phyloP scores from a whole-genome alignment of 2,329 filamentous ascomycete genomes.

The Pseudofabraea citricarpa region DNA sequence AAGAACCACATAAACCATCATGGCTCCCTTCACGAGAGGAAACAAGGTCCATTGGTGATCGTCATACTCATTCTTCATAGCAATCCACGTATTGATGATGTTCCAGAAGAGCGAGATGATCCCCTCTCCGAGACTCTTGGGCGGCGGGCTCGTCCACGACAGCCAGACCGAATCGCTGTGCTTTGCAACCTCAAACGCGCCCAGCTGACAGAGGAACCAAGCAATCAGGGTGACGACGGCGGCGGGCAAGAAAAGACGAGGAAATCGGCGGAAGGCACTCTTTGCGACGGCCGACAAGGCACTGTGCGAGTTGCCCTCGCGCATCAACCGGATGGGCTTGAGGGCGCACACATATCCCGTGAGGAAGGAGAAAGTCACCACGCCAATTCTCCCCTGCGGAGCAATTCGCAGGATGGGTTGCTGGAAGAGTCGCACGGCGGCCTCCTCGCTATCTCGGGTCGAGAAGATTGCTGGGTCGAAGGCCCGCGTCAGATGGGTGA shows the following conservation, averaged over 20 bases:
- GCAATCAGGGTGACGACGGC: constrained; percentile 44
- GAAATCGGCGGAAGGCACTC: constrained; percentile 49
- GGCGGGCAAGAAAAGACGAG: constrained; percentile 50
- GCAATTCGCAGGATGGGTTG: constrained; percentile 50
- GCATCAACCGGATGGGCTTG: constrained; percentile 49
- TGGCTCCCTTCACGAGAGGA: constrained; percentile 44
- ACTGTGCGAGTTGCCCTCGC: constrained; percentile 44
- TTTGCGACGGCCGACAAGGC: constrained; percentile 48
- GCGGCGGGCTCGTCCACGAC: constrained; percentile 37
- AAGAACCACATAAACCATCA: constrained; percentile 45
- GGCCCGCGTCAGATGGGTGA: constrained; percentile 43
- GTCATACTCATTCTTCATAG: constrained; percentile 43
- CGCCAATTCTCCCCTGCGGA: constrained; percentile 55
- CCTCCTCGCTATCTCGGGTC: constrained; percentile 34
- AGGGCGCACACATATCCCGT: constrained; percentile 56
- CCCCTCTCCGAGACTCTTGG: not conserved
- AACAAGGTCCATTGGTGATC: constrained; percentile 50
- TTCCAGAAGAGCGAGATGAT: constrained; percentile 36
- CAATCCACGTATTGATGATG: constrained; percentile 43
- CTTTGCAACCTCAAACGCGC: constrained; percentile 46
- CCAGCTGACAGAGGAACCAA: constrained; percentile 46
- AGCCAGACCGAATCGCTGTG: constrained; percentile 55
- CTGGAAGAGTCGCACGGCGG: constrained; percentile 43
- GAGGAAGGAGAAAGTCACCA: constrained; percentile 58
- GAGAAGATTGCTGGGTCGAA: constrained; percentile 41